These are phyloP conservation scores for Rhododendron kiyosumense DNA, from an alignment of 148 eudicot species.

Conservation along the genomic window DNA sequence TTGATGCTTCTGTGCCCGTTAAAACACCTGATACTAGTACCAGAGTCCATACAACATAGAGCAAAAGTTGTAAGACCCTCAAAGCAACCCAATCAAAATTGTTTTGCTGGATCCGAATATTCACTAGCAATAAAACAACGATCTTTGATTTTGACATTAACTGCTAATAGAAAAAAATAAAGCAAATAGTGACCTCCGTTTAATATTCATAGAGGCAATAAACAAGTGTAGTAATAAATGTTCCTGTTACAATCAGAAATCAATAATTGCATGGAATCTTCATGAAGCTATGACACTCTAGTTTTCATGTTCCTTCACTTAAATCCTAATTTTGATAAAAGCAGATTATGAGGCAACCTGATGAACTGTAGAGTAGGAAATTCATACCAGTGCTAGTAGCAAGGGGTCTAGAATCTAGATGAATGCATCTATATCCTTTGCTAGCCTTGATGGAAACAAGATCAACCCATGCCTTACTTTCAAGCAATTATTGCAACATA, in stretches of 20 bases:
- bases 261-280: background rate
- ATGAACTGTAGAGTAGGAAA: background rate
- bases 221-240: background rate
- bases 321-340: background rate
- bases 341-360: background rate
- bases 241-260: background rate
- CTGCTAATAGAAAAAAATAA: background rate
- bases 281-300: background rate
- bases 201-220: background rate
- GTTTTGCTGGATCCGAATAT: background rate
- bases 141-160: background rate
- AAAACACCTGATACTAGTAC: background rate
- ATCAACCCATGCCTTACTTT: background rate
- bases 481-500: background rate
- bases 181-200: background rate
- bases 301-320: background rate
- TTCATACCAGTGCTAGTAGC: background rate
- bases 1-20: background rate
- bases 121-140: background rate
- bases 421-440: background rate
- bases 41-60: background rate
- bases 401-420: background rate
- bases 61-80: background rate
- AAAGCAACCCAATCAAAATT: conserved; percentile 1
- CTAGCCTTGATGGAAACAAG: background rate